Percentiles rank a stretch among this genome's conserved stretches.
phyloP scores from a whole-genome alignment of 2,329 filamentous ascomycete genomes.

The Microsporum ferrugineum region DNA sequence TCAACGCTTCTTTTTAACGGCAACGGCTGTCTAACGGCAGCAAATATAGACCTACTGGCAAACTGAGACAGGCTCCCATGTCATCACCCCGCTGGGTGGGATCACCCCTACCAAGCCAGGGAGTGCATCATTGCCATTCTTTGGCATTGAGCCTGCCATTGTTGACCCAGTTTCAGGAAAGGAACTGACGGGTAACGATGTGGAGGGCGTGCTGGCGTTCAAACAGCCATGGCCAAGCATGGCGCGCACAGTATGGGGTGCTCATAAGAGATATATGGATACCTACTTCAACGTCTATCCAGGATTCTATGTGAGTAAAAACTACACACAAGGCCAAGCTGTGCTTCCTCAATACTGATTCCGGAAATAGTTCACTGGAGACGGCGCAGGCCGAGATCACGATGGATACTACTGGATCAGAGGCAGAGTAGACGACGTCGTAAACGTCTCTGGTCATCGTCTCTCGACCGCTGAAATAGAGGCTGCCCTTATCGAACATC shows the following conservation, averaged over 20 bases:
- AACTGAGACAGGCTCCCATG: conserved; percentile 94
- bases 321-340: no score
- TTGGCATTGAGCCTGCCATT: conserved; percentile 93
- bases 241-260: conserved; percentile 94
- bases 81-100: conserved; percentile 85
- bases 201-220: conserved; percentile 92
- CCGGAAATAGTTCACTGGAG: conserved; percentile 42
- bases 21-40: neutral
- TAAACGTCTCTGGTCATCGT: conserved; percentile 94
- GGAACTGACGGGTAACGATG: conserved; percentile 88
- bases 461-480: conserved; percentile 97
- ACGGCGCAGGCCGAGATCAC: conserved; percentile 89
- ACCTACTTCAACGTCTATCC: conserved; percentile 97
- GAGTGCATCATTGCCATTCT: conserved; percentile 91
- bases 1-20: neutral
- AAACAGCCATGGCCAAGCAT: conserved; percentile 98
- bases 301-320: conserved; percentile 78
- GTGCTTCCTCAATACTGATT: conserved; percentile 7
- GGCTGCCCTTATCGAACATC: conserved; percentile 87
- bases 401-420: conserved; percentile 99
- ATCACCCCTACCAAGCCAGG: conserved; percentile 95
- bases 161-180: conserved; percentile 92
- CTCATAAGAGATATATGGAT: conserved; percentile 97
- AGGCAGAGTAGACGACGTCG: conserved; percentile 93
- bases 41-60: conserved; percentile 90